Percentiles rank a stretch among this genome's conserved stretches.
Evolutionary conservation across 441 rosid species (phyloP).

Genomic region (Raphanus hybrid): DNA sequence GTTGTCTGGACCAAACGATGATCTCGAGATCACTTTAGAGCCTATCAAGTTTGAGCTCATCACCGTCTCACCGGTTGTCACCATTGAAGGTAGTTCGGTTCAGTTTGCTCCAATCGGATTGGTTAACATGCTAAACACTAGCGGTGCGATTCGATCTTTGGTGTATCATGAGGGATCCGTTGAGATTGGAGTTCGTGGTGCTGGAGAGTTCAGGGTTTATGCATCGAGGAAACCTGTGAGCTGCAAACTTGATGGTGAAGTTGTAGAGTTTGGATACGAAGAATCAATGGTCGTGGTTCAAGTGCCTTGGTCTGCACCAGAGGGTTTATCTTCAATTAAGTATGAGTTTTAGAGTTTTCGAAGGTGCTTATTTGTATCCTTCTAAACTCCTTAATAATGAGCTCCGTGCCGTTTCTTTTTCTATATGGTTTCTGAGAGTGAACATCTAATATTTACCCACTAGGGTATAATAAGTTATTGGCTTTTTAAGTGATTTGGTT

Average conservation of each 20-base stretch:
- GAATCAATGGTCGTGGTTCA: constrained; percentile 54
- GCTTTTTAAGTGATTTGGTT: neutral
- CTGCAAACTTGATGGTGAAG: constrained; percentile 64
- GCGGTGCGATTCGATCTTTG: constrained; percentile 72
- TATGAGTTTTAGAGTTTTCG: constrained; percentile 51
- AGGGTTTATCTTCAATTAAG: constrained; percentile 51
- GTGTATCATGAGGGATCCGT: constrained; percentile 39
- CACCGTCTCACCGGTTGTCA: constrained; percentile 60
- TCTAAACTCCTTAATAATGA: constrained; percentile 22
- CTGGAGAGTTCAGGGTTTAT: constrained; percentile 67
- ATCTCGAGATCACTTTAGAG: constrained; percentile 53
- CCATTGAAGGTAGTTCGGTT: constrained; percentile 44
- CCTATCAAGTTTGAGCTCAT: constrained; percentile 72
- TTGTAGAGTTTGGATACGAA: constrained; percentile 56
- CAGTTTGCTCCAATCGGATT: constrained; percentile 78
- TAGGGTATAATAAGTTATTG: constrained; percentile 1
- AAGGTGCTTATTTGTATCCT: constrained; percentile 17
- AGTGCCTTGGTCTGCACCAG: constrained; percentile 66
- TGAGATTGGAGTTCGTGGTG: constrained; percentile 58
- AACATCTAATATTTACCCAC: constrained; percentile 17
- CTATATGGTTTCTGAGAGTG: constrained; percentile 39
- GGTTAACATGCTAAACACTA: constrained; percentile 79
- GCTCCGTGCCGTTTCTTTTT: constrained; percentile 33
- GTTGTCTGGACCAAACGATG: constrained; percentile 50
- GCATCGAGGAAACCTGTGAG: constrained; percentile 63